phyloP scores from a whole-genome alignment of 257 asterid species.

The Voacanga thouarsii region DNA sequence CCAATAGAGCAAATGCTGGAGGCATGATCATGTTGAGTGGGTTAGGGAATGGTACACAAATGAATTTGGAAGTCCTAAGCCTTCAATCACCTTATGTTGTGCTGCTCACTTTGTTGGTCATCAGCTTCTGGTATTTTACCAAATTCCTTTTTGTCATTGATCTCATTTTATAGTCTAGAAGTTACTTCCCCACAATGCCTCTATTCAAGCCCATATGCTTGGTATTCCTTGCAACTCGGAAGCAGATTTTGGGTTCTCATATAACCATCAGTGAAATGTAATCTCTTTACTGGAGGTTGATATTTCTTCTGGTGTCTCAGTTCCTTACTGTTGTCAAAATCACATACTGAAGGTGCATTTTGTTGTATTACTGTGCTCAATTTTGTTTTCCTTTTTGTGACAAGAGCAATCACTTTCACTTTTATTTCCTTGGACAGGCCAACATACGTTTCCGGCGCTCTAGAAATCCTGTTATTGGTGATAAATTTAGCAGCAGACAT shows the following conservation, averaged over 20 bases:
- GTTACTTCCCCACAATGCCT: neutral
- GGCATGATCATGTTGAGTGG: neutral
- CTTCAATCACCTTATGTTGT: neutral
- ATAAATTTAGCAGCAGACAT: constrained; percentile 97
- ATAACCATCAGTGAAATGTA: neutral
- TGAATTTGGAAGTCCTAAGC: neutral
- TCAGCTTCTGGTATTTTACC: neutral
- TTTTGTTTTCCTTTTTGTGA: neutral
- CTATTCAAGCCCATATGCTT: neutral
- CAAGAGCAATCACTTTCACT: constrained; percentile 2
- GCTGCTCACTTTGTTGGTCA: neutral
- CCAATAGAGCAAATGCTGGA: neutral
- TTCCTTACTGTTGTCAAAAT: neutral
- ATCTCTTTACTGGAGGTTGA: neutral
- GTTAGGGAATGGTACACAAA: neutral
- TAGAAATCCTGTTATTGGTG: constrained; percentile 92
- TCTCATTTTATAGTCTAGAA: neutral
- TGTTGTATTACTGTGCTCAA: neutral
- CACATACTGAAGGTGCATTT: neutral
- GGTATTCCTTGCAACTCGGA: neutral
- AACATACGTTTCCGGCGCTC: constrained; percentile 78
- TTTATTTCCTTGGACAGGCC: constrained; percentile 52
- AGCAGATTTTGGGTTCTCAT: neutral
- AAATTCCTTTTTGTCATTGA: neutral
- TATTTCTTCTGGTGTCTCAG: neutral